Base-by-base conservation (phyloP, 768 basidiomycete genomes). In the Postia placenta region DNA sequence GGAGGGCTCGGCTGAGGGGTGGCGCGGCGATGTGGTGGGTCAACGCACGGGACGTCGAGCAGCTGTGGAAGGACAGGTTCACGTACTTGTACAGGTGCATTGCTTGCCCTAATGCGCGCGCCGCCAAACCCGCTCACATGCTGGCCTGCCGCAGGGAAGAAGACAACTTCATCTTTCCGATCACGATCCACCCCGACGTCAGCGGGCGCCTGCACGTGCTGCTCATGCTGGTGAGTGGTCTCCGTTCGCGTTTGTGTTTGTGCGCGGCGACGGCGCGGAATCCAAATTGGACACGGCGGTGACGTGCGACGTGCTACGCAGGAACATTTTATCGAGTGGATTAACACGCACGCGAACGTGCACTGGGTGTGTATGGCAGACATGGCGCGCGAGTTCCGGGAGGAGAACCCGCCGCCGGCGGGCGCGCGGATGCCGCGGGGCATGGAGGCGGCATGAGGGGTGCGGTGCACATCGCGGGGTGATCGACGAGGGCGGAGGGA, bases 101-200 rank as follows among this genome's bases (percentile, higher is more conserved):
- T 30, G 7, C n/a, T 7, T 7, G 15, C 30, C 7, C 15, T 33
- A 33, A 33, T 33, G 30, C 15, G 30, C 30, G 30, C 15, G 30
- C 15, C n/a, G n/a, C n/a, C n/a, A 33, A 7, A 33, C 15, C 30
- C 9, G 15, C 7, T 33, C 7, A 33, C 30, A 33, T 41, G 15
- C 17, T 12, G 20, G 11, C 15, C 7, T 25, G 39, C 20, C 7
- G 33, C 43, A 78, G 79, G 39, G 80, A 81, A 53, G 78, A 83
- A 62, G 74, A 78, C 54, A 73, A 78, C 60, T 82, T 84, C 49
- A 74, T 82, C n/a, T 83, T 86, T 56, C 85, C 85, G 0, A 76
- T 88, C 49, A 87, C 86, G 2, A 85, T 90, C 35, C 87, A 88
- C 56, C 86, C 87, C 1, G 85, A 88, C 56, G 83, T 85, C 20